Base-by-base conservation (phyloP, 257 asterid species). In the Gardenia jasminoides region DNA sequence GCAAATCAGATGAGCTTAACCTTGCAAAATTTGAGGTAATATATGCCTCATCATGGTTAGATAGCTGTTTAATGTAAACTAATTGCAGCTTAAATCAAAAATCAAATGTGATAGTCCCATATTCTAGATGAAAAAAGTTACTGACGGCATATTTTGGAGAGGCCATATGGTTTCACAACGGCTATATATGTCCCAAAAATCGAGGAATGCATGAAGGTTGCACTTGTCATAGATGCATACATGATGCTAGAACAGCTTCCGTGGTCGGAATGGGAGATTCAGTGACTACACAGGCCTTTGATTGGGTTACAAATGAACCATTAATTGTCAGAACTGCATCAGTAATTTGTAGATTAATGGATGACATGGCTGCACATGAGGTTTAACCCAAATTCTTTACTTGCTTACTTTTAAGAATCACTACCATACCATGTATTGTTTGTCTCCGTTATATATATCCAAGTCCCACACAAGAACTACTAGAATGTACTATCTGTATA, bases 161-260 rank as follows among this genome's bases (percentile, higher is more conserved):
- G 67, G 88, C 86, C 0, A 72, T 83, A 72, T 85, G 91, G 88
- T 13, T 11, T 46, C 71, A 69, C 7, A 75, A 44, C n/a, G 72
- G 75, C 11, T 39, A 84, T n/a, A n/a, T n/a, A n/a, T 30, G 39
- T 61, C 44, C 89, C 89, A 11, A 86, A 33, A 2, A 72, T 80
- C 80, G 79, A 82, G 10, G 88, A 88, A 69, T 81, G 84, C 19
- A 82, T 86, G 89, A 79, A 84, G 46, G 83, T 84, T 76, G 87
- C 87, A 6, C 69, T 76, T 11, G 58, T 50, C 36, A 67, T 76
- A 46, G 4, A 79, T 0, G 82, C 69, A 6, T 76, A 76, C 33
- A 24, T 39, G 82, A 76, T 84, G 88, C 16, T 85, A 20, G 1
- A 20, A 67, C 85, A n/a, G 76, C 72, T 73, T 80, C 82, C 8